These are phyloP conservation scores for Ricinus communis DNA, from an alignment of 345 rosid genomes.

Conservation along the genomic window DNA sequence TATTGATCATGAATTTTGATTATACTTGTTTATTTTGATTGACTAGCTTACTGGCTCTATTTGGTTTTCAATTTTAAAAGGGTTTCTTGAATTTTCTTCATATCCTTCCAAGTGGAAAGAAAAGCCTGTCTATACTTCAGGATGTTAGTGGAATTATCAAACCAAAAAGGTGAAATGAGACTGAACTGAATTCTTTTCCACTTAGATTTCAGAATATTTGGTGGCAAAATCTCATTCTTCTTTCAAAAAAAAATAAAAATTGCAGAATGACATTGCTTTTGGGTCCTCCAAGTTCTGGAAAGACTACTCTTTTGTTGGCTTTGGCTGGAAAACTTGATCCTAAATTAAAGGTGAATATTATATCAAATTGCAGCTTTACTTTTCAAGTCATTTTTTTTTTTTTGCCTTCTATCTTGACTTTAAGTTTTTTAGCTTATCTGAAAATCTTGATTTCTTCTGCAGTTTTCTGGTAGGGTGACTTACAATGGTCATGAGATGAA, in stretches of 20 bases:
- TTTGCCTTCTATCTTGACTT: not conserved
- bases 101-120: constrained; percentile 50
- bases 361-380: not conserved
- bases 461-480: constrained; percentile 27
- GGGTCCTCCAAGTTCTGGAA: constrained; percentile 86
- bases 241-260: not conserved
- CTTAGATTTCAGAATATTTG: not conserved
- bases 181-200: constrained; percentile 5
- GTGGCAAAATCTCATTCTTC: not conserved
- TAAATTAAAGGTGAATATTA: constrained; percentile 44
- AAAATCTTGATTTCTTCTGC: not conserved
- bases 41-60: not conserved
- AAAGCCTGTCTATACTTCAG: constrained; percentile 51
- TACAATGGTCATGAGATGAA: constrained; percentile 21
- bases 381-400: not conserved
- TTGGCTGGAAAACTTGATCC: constrained; percentile 70
- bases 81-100: constrained; percentile 32
- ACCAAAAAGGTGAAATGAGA: constrained; percentile 56
- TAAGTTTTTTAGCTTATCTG: not conserved
- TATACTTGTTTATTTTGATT: not conserved
- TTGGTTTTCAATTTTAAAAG: constrained; percentile 2
- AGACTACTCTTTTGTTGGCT: constrained; percentile 71
- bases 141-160: constrained; percentile 66
- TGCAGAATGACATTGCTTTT: constrained; percentile 67
- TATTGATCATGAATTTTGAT: not conserved